Evolutionary conservation across 1,139 yeast genomes (phyloP).

Genomic region (Torulaspora pretoriensis): DNA sequence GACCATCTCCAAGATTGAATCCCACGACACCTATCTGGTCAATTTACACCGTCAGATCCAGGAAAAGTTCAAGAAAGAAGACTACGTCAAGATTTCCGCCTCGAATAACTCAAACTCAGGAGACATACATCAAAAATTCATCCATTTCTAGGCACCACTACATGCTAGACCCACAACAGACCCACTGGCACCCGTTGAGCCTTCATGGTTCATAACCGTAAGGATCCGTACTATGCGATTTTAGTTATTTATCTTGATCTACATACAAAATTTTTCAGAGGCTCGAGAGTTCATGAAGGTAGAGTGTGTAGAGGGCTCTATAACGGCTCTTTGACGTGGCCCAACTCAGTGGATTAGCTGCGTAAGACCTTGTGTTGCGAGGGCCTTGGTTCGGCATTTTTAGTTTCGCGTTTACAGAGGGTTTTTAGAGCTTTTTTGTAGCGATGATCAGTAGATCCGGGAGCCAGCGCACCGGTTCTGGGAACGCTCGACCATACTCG

Average conservation of each 20-base stretch:
- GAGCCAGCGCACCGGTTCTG: conserved; percentile 13
- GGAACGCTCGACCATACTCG: conserved; percentile 44
- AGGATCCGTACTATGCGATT: background rate
- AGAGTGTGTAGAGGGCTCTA: background rate
- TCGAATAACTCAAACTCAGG: conserved; percentile 15
- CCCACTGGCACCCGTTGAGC: background rate
- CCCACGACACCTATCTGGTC: conserved; percentile 57
- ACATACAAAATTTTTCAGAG: background rate
- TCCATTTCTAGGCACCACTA: conserved; percentile 26
- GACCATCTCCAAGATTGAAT: conserved; percentile 47
- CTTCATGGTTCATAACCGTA: too few species aligned
- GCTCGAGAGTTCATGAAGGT: background rate
- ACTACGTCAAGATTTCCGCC: conserved; percentile 26
- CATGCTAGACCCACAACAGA: background rate
- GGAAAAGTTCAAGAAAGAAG: conserved; percentile 46
- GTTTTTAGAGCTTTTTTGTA: background rate
- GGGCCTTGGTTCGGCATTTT: conserved; percentile 1
- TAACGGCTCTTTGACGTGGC: background rate
- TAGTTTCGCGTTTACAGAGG: background rate
- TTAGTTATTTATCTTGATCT: background rate
- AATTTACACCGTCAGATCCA: conserved; percentile 58
- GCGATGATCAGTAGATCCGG: conserved; percentile 18
- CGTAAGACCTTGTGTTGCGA: background rate
- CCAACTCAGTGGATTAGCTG: background rate
- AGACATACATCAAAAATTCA: conserved; percentile 36